phyloP scores from a whole-genome alignment of 1,284 basidiomycete genomes.

The Ganoderma lingzhi region DNA sequence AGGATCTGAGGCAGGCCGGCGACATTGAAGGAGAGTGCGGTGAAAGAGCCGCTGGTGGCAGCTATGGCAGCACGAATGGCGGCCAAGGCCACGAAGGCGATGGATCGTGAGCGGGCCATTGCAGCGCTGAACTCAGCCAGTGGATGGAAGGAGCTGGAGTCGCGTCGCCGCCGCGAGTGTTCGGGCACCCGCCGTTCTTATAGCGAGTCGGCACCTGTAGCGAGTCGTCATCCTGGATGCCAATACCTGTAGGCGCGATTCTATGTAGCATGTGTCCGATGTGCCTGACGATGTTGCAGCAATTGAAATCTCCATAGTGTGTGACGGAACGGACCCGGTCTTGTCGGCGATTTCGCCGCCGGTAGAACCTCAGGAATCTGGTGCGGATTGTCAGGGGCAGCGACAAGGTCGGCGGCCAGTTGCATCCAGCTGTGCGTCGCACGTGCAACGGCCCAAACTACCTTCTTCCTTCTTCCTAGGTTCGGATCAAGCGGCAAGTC shows the following conservation, averaged over 20 bases:
- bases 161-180: neutral
- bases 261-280: neutral
- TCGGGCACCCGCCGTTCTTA: neutral
- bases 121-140: neutral
- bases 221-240: neutral
- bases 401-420: neutral
- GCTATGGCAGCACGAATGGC: neutral
- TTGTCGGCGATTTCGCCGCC: neutral
- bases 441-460: neutral
- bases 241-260: neutral
- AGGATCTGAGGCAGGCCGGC: conserved; percentile 24
- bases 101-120: neutral
- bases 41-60: conserved; percentile 9
- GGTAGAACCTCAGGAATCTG: neutral
- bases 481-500: neutral
- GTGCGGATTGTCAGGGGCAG: neutral
- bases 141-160: neutral
- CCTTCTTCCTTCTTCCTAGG: neutral
- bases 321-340: neutral
- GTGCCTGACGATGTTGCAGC: neutral
- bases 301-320: neutral
- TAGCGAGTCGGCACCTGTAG: neutral
- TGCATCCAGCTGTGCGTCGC: neutral
- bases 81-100: neutral
- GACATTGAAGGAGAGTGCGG: conserved; percentile 20